Evolutionary conservation across 768 basidiomycete species (phyloP).

Genomic region (Lentinula lateritia): DNA sequence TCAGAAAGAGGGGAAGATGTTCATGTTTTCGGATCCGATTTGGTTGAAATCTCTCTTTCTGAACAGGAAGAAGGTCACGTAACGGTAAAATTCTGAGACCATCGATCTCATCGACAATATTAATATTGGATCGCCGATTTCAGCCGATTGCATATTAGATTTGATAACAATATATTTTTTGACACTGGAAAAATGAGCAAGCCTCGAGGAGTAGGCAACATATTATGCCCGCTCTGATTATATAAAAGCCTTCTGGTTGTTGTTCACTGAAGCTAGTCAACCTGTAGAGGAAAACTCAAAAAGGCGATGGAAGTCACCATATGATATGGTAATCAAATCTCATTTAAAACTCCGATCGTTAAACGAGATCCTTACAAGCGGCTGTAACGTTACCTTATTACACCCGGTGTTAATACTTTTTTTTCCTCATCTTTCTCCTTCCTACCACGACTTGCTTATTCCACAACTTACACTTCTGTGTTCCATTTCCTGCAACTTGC

Average conservation of each 20-base stretch:
- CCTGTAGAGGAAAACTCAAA: background rate
- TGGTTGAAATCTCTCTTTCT: background rate
- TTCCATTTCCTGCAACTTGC: background rate
- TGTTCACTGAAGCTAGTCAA: background rate
- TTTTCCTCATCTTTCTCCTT: background rate
- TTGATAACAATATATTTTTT: constrained; percentile 4
- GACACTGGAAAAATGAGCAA: constrained; percentile 1
- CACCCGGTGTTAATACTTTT: background rate
- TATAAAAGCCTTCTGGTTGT: too few relatives aligned
- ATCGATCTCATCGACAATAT: constrained; percentile 16
- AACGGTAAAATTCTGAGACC: constrained; percentile 6
- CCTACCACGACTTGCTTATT: background rate
- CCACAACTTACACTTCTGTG: background rate
- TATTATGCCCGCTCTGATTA: too few relatives aligned
- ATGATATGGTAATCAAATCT: background rate
- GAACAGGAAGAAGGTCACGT: background rate
- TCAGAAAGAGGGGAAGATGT: background rate
- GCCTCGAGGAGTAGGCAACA: too few relatives aligned
- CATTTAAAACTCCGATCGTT: constrained; percentile 1
- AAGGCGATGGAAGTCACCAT: background rate
- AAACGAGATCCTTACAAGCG: background rate
- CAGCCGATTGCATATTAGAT: background rate
- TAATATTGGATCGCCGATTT: constrained; percentile 14
- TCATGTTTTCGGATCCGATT: constrained; percentile 3
- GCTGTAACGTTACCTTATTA: background rate